These are phyloP conservation scores for Protoeuglena noctilucae DNA, from an alignment of 139 green algal genomes.

Conservation along the genomic window DNA sequence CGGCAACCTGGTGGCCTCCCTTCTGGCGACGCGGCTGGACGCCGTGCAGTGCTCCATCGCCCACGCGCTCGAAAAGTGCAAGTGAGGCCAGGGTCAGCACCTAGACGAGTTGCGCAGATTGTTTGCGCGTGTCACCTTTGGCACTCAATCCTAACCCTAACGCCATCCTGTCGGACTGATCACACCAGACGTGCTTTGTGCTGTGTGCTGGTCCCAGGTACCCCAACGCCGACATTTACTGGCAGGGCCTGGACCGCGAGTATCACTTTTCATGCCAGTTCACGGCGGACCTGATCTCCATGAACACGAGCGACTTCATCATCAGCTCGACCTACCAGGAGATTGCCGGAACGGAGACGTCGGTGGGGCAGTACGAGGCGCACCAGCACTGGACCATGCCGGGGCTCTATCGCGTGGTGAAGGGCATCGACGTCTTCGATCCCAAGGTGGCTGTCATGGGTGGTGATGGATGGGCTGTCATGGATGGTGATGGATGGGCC, in stretches of 20 bases:
- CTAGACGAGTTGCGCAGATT: too few relatives aligned
- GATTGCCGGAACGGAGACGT: conserved; percentile 34
- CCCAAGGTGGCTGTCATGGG: too few relatives aligned
- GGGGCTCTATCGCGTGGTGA: conserved; percentile 37
- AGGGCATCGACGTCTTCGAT: conserved; percentile 51
- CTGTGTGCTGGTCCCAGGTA: too few relatives aligned
- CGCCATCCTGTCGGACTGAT: too few relatives aligned
- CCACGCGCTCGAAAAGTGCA: conserved; percentile 73
- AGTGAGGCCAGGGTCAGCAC: too few relatives aligned
- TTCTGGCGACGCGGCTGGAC: conserved; percentile 36
- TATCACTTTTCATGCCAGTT: conserved; percentile 74
- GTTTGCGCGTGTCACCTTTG: too few relatives aligned
- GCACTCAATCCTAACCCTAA: too few relatives aligned
- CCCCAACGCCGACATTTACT: conserved; percentile 53
- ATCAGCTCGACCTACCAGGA: conserved; percentile 62
- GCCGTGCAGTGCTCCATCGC: conserved; percentile 67
- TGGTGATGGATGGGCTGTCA: too few relatives aligned
- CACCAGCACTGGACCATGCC: conserved; percentile 63
- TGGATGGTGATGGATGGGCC: too few relatives aligned
- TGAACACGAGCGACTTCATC: conserved; percentile 70
- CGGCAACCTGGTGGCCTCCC: conserved; percentile 59
- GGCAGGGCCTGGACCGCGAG: conserved; percentile 29
- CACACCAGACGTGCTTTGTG: too few relatives aligned
- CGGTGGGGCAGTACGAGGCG: conserved; percentile 62
- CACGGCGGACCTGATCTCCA: conserved; percentile 63